Evolutionary conservation across 805 yeast species (phyloP).

Genomic region (Ogataea pilisensis): DNA sequence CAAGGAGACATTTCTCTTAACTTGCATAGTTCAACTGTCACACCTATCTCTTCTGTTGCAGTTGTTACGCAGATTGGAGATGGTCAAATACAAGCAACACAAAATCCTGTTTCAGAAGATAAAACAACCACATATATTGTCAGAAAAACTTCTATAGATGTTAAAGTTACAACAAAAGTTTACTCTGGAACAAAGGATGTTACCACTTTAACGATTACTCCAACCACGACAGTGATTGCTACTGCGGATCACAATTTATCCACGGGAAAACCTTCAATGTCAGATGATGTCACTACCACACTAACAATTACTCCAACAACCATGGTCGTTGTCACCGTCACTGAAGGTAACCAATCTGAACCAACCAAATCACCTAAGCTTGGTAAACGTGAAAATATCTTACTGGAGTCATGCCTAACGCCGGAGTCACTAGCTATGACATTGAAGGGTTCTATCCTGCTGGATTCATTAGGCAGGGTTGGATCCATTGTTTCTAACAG

Average conservation of each 20-base stretch:
- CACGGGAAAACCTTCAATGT: constrained; percentile 23
- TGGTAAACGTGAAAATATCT: constrained; percentile 12
- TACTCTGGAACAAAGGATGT: constrained; percentile 9
- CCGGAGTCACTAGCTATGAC: constrained; percentile 51
- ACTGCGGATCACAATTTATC: constrained; percentile 12
- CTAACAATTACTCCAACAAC: constrained; percentile 26
- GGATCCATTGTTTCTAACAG: constrained; percentile 80
- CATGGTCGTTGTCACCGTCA: constrained; percentile 27
- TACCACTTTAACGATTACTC: constrained; percentile 16
- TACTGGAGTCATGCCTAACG: constrained; percentile 39
- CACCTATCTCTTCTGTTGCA: constrained; percentile 27
- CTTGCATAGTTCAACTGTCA: no score
- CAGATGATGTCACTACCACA: constrained; percentile 26
- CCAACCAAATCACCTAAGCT: constrained; percentile 25
- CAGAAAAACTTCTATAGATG: constrained; percentile 2
- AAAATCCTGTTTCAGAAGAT: constrained; percentile 2
- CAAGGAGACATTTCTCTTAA: constrained; percentile 40
- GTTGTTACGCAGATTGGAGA: constrained; percentile 41
- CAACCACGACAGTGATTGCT: constrained; percentile 11
- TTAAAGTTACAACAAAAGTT: constrained; percentile 8
- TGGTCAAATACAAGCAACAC: constrained; percentile 36
- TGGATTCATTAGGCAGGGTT: constrained; percentile 60
- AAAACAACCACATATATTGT: constrained; percentile 15
- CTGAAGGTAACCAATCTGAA: constrained; percentile 22
- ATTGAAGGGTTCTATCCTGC: constrained; percentile 47